A percentile compares a stretch with the other conserved stretches of the same genome.
Evolutionary conservation across 2,329 filamentous ascomycete species (phyloP).

Genomic region (Leptographium wingfieldii): DNA sequence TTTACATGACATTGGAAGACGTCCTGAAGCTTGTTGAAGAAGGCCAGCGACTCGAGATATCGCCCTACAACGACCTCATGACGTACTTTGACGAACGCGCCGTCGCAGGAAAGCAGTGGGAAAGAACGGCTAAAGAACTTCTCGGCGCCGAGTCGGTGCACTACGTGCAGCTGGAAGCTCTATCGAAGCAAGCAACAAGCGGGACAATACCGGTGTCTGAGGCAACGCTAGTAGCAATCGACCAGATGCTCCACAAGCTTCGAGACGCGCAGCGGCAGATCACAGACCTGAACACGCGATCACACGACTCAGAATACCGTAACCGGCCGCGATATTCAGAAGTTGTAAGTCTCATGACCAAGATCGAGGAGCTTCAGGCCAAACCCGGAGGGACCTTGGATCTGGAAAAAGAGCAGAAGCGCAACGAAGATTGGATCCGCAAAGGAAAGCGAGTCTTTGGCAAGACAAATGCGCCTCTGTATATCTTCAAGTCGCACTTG

Average conservation of each 20-base stretch:
- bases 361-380: slow-evolving; percentile 77
- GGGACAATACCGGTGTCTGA: slow-evolving; percentile 66
- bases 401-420: slow-evolving; percentile 84
- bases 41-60: slow-evolving; percentile 64
- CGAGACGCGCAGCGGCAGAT: slow-evolving; percentile 88
- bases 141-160: slow-evolving; percentile 87
- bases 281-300: slow-evolving; percentile 65
- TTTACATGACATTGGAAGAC: slow-evolving; percentile 61
- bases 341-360: slow-evolving; percentile 80
- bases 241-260: slow-evolving; percentile 90
- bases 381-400: slow-evolving; percentile 86
- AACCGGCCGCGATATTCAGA: slow-evolving; percentile 80
- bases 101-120: slow-evolving; percentile 72
- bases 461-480: slow-evolving; percentile 91
- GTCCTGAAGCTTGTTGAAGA: slow-evolving; percentile 68
- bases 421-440: slow-evolving; percentile 98
- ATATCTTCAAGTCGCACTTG: slow-evolving; percentile 92
- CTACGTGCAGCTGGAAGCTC: slow-evolving; percentile 84
- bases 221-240: slow-evolving; percentile 69
- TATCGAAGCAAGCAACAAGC: slow-evolving; percentile 66
- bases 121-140: slow-evolving; percentile 81
- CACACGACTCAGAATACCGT: slow-evolving; percentile 59
- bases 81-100: slow-evolving; percentile 64
- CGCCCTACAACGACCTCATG: slow-evolving; percentile 69
- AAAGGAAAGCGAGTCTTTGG: slow-evolving; percentile 96